Base-by-base conservation (phyloP, 2,329 filamentous ascomycete species). In the Stromatinia cepivora region DNA sequence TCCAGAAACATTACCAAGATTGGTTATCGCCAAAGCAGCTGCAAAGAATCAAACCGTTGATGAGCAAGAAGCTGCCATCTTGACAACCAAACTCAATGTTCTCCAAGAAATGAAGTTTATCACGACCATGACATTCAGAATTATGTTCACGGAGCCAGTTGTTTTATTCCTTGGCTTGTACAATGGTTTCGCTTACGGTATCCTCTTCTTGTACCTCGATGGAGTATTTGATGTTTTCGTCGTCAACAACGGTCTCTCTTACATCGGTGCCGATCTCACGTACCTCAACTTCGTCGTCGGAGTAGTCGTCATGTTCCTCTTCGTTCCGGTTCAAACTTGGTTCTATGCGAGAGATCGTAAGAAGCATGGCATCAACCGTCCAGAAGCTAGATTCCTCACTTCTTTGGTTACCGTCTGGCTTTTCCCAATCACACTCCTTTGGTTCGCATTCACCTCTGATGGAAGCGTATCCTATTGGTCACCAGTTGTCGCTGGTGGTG, bases 221-320 rank as follows among this genome's bases (percentile, higher is more conserved):
- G 80, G 81, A 4, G 80, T 82, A 31, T 81, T 81, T 71, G 77
- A 82, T 71, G 79, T 83, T 59, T 80, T 83, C 71, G 78, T 79
- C n/a, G 72, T 80, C 71, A 79, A 81, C 71, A 82, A 82, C 63
- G 76, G 77, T 20, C 76, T 82, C 57, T 80, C 79, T 74, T 79
- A 78, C 71, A 78, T 82, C 68, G 72, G 70, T 10, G 79, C 79
- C n/a, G 78, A 80, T 61, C 74, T 82, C 54, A 81, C 80, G 0
- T 81, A 80, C 70, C 79, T 82, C 66, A 82, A 82, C 69, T 81
- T 81, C 71, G 78, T 81, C 69, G 81, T 81, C 34, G 80, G 80
- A 52, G 81, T 81, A 13, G 74, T 79, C 13, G 71, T 80, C 69
- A 82, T 81, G 77, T 80, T 82, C 75, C 72, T 72, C 67, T 81